phyloP scores from a whole-genome alignment of 2,329 filamentous ascomycete species.

The Mycosphaerelloides madeirae region DNA sequence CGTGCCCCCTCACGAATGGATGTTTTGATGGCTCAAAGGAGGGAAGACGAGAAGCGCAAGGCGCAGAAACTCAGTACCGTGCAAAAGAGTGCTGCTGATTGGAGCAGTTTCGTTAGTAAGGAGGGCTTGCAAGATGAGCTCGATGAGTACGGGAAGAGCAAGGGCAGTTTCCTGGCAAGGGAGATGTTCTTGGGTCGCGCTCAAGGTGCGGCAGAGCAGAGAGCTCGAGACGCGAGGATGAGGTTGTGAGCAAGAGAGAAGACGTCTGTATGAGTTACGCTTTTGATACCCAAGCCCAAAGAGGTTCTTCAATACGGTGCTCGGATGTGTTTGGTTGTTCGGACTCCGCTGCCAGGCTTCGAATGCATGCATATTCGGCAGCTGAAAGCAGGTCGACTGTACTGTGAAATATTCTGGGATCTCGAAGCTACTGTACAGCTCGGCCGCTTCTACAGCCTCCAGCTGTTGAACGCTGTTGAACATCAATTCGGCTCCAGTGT shows the following conservation, averaged over 20 bases:
- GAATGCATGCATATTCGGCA: too few species aligned
- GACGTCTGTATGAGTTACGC: neutral
- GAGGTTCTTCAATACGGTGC: too few species aligned
- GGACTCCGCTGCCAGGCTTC: too few species aligned
- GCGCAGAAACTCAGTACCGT: conserved; percentile 60
- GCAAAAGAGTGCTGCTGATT: conserved; percentile 62
- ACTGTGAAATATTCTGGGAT: too few species aligned
- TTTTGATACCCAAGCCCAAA: too few species aligned
- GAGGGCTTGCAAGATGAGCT: conserved; percentile 59
- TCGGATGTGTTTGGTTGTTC: too few species aligned
- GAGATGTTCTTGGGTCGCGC: conserved; percentile 60
- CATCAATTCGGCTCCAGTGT: too few species aligned
- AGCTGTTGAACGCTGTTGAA: too few species aligned
- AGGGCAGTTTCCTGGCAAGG: conserved; percentile 56
- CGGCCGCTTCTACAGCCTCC: too few species aligned
- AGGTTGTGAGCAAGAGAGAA: conserved; percentile 27
- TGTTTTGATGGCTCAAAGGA: conserved; percentile 30
- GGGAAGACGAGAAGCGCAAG: conserved; percentile 31
- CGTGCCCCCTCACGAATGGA: conserved; percentile 30
- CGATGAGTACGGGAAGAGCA: conserved; percentile 57
- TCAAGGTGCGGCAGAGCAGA: conserved; percentile 53
- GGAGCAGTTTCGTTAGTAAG: conserved; percentile 59
- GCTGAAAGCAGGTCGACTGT: too few species aligned
- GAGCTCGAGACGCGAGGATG: conserved; percentile 49
- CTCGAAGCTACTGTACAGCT: too few species aligned